These are phyloP conservation scores for Fraxinus velutina DNA, from an alignment of 305 asterid species.

Conservation along the genomic window DNA sequence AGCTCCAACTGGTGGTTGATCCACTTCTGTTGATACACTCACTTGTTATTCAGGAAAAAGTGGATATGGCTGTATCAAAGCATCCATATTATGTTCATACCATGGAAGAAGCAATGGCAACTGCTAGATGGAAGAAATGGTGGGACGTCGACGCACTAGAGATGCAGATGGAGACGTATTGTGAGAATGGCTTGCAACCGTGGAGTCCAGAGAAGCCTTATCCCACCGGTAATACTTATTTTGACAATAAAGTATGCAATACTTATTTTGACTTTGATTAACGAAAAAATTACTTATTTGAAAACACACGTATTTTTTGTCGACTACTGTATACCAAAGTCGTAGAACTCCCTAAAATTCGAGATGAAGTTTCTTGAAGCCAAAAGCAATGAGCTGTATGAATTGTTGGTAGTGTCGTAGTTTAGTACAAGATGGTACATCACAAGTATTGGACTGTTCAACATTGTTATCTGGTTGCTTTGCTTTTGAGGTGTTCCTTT, in stretches of 20 bases:
- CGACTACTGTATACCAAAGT: not conserved
- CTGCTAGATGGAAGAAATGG: constrained; percentile 92
- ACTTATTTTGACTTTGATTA: not conserved
- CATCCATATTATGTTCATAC: constrained; percentile 71
- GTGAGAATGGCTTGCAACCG: constrained; percentile 75
- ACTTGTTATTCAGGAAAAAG: constrained; percentile 45
- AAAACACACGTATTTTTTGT: not conserved
- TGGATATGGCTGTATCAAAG: constrained; percentile 73
- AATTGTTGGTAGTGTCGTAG: not conserved
- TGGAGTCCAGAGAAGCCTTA: constrained; percentile 66
- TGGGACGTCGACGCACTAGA: constrained; percentile 58
- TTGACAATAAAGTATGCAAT: not conserved
- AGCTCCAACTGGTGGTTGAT: constrained; percentile 75
- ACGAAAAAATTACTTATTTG: not conserved
- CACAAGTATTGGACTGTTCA: not conserved
- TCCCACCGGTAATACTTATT: constrained; percentile 53
- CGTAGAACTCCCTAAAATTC: not conserved
- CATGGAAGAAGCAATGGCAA: constrained; percentile 82
- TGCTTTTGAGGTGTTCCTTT: constrained; percentile 26
- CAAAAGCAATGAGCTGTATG: not conserved
- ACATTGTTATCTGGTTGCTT: constrained; percentile 12
- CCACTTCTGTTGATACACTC: constrained; percentile 73
- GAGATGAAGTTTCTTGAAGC: not conserved
- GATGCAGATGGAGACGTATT: constrained; percentile 72
- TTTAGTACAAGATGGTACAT: not conserved